Base-by-base conservation (phyloP, 768 basidiomycete genomes). In the Steccherinum ochraceum region DNA sequence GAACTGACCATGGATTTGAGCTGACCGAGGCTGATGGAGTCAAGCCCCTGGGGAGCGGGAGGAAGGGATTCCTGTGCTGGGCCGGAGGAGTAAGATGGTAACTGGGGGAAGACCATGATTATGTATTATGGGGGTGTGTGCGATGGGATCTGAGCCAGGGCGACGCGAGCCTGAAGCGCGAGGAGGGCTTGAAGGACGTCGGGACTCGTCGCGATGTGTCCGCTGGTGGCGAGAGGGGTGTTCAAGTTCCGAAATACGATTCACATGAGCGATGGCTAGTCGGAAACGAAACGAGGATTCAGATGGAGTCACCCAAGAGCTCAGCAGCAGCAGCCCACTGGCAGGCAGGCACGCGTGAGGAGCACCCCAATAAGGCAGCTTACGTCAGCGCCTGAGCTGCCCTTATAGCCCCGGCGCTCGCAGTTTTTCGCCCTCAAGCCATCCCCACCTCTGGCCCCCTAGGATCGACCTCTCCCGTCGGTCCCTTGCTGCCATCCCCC, bases 11-110 rank as follows among this genome's bases (percentile, higher is more conserved):
- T 80, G 43, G 80, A 78, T 66, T 81, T 86, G 52, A 90, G 78
- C 68, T 91, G 88, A 27, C 87, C 88, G 25, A 91, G 78, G 7
- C 84, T 88, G 60, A 89, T 88, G 16, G 86, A 88, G 63, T 87
- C 84, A 25, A 81, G 71, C 1, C 75, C 75, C 60, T 65, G 56
- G 43, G 41, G 41, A 27, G 42, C 19, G 49, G 30, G 16, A 7
- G 5, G 24, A 19, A 40, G 19, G 60, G 54, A 55, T 47, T 68
- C 69, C 58, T 73, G 68, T 3, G 55, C 53, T 53, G 67, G 69
- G 13, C 52, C 53, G 13, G 51, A 53, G 45, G 55, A 44, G 54
- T 56, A 58, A 1, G 65, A 57, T 18, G 62, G 57, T 39, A 64
- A 56, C 45, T 65, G 61, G 27, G 64, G 61, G 51, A 69, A 64